Base-by-base conservation (phyloP, 768 basidiomycete genomes). In the Leccinum longicurvipes region DNA sequence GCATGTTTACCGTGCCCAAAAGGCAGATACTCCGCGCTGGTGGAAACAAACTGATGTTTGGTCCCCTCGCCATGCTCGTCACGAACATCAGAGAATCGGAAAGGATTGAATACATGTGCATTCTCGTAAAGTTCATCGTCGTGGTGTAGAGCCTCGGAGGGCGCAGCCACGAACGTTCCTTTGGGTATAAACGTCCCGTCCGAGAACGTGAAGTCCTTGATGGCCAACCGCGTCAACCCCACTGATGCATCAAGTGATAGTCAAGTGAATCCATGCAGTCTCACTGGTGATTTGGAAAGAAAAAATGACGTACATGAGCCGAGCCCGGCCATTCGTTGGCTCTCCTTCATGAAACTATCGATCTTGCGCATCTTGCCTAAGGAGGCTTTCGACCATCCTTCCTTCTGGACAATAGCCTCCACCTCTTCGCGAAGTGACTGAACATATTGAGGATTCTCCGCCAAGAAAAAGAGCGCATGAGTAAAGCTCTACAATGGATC, bases 61-160 rank as follows among this genome's bases (percentile, higher is more conserved):
- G 25, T 21, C 14, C 19, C 56, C 23, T 75, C 75, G 2, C 61
- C 74, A 7, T 47, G 27, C 3, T 72, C 66, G n/a, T 77, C 71
- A 50, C 70, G 63, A 58, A 74, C 69, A 9, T 71, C 62, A 3
- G 70, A 70, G 58, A 81, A 83, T 17, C 82, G 78, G 66, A 78
- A 80, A 0, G 76, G 76, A 39, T 81, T 74, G 56, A 84, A 78
- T 8, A 52, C 56, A 2, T 67, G 23, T 2, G 78, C 60, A 27
- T 75, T 66, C 8, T 70, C 57, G 45, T 79, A 77, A 17, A 53
- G 3, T 12, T 48, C 34, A 0, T 48, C 45, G 34, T 66, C 65
- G 47, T 34, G 56, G 47, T 72, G 70, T 4, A 65, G 42, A 17
- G 66, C 63, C 28, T 62, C 56, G 9, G 64, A 55, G 9, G 72